These are phyloP conservation scores for Phanerochaete sordida DNA, from an alignment of 768 basidiomycete species.

Conservation along the genomic window DNA sequence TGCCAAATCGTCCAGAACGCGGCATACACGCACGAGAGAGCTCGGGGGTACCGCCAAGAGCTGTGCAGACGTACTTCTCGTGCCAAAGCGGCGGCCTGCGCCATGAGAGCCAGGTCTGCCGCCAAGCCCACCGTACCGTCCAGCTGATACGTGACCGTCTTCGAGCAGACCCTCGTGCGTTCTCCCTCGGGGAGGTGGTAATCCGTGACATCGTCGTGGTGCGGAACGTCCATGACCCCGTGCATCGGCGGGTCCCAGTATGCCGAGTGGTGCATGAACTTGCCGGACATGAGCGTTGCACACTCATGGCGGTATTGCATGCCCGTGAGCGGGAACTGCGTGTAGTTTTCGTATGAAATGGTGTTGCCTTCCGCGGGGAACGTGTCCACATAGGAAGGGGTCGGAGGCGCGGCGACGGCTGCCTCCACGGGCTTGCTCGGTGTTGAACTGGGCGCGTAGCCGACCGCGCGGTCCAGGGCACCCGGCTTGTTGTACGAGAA, in stretches of 20 bases:
- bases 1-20: background rate
- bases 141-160: conserved; percentile 69
- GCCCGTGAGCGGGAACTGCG: conserved; percentile 54
- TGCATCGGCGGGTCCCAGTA: conserved; percentile 44
- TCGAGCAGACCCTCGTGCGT: conserved; percentile 39
- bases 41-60: background rate
- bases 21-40: background rate
- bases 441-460: conserved; percentile 20
- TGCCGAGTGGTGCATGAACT: conserved; percentile 40
- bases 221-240: conserved; percentile 28
- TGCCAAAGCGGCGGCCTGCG: conserved; percentile 64
- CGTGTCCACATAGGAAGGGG: conserved; percentile 19
- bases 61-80: conserved; percentile 45
- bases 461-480: conserved; percentile 41
- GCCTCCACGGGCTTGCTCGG: conserved; percentile 12
- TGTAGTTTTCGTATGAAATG: conserved; percentile 57
- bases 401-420: conserved; percentile 12
- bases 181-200: conserved; percentile 24
- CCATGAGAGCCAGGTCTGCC: conserved; percentile 63
- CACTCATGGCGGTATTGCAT: conserved; percentile 57
- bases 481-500: conserved; percentile 51
- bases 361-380: conserved; percentile 18
- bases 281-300: conserved; percentile 41
- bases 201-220: conserved; percentile 24
- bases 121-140: conserved; percentile 64